phyloP scores from a whole-genome alignment of 2,329 filamentous ascomycete genomes.

The Rhinocladiella mackenziei region DNA sequence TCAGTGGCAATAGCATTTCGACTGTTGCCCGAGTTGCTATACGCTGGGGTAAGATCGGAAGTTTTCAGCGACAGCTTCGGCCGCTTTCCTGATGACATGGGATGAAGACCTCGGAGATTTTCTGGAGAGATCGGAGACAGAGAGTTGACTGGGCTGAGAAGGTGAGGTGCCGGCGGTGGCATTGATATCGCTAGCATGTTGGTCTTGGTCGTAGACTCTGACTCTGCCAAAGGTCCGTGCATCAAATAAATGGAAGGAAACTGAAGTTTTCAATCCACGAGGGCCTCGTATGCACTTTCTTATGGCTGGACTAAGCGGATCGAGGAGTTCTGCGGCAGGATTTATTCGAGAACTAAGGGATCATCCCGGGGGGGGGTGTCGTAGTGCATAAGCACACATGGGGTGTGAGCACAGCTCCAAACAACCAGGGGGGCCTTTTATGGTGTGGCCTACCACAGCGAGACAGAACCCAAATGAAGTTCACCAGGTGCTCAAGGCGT shows the following conservation, averaged over 20 bases:
- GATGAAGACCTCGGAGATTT: background rate
- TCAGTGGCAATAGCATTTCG: slow-evolving; percentile 13
- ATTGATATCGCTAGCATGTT: slow-evolving; percentile 22
- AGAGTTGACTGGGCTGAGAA: slow-evolving; percentile 9
- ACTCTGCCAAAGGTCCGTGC: slow-evolving; percentile 4
- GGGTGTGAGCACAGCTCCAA: background rate
- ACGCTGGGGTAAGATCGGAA: slow-evolving; percentile 46
- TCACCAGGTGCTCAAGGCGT: background rate
- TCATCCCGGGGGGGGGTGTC: background rate
- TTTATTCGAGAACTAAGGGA: background rate
- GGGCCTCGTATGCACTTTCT: no score
- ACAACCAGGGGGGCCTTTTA: background rate
- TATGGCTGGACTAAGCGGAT: slow-evolving; percentile 3
- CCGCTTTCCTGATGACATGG: slow-evolving; percentile 34
- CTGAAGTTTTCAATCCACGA: no score
- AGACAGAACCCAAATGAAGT: background rate
- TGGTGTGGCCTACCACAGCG: background rate
- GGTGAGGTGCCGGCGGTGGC: slow-evolving; percentile 8
- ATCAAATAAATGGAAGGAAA: slow-evolving; percentile 5
- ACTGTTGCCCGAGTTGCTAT: slow-evolving; percentile 52
- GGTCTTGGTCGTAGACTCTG: slow-evolving; percentile 1
- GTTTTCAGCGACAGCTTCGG: slow-evolving; percentile 62
- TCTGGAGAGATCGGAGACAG: slow-evolving; percentile 9
- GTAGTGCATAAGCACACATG: slow-evolving; percentile 1
- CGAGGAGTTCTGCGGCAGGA: background rate